Evolutionary conservation across 768 basidiomycete genomes (phyloP).

Genomic region (Rhodotorula babjevae): DNA sequence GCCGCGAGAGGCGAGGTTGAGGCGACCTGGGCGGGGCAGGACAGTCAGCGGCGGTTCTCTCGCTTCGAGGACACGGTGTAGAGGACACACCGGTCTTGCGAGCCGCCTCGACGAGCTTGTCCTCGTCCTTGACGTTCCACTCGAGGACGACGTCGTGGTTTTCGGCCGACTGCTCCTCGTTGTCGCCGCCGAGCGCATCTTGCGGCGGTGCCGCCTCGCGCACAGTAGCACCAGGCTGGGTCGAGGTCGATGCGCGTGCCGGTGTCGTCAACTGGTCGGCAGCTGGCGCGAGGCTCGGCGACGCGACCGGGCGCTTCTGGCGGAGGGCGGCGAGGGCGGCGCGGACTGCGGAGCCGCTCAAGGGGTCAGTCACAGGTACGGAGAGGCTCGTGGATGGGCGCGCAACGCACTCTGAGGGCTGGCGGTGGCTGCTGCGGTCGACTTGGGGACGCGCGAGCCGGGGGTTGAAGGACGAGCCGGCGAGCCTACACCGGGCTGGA

Average conservation of each 20-base stretch:
- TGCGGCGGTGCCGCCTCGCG: not conserved
- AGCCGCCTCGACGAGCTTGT: constrained; percentile 16
- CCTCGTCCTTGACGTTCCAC: constrained; percentile 24
- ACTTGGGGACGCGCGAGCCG: not conserved
- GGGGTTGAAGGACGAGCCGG: too few species aligned
- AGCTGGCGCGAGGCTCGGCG: rapidly evolving
- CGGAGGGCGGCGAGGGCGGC: constrained; percentile 31
- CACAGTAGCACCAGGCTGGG: too few species aligned
- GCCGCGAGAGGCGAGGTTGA: constrained; percentile 25
- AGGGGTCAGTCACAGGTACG: not conserved
- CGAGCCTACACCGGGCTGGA: too few species aligned
- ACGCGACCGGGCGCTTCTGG: not conserved
- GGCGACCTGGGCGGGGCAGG: constrained; percentile 11
- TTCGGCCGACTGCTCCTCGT: not conserved
- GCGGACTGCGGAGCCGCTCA: constrained; percentile 6
- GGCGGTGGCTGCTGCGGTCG: not conserved
- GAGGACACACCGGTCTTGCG: constrained; percentile 10
- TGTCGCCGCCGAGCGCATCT: not conserved
- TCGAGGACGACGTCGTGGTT: not conserved
- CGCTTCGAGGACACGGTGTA: too few species aligned
- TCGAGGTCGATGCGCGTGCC: not conserved
- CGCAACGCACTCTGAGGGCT: constrained; percentile 16
- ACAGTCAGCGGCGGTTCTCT: not conserved
- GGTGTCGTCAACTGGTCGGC: constrained; percentile 6
- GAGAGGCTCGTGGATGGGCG: rapidly evolving